Base-by-base conservation (phyloP, 345 rosid genomes). In the Ailanthus altissimus region DNA sequence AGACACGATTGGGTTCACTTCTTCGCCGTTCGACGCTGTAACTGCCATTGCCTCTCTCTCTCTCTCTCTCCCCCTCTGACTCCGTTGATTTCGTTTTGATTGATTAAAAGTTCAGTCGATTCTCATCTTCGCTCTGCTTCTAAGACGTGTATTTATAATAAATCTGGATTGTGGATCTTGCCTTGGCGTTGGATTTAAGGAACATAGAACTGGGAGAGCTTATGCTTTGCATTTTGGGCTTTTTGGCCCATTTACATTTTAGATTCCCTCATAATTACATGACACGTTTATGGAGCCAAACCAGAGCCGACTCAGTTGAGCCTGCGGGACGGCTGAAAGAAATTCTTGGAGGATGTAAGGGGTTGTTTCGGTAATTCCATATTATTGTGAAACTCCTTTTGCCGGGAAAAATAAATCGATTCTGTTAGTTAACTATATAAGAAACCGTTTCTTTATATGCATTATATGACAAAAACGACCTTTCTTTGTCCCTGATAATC, bases 1-100 rank as follows among this genome's bases (percentile, higher is more conserved):
- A 73, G 87, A 73, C 65, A 86, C 90, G 20, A 91, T 78, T 25
- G 81, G 36, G 80, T 21, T 81, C 32, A 65, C 79, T 51, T 71
- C 78, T 70, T 78, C 86, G 38, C 49, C 72, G 64, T 79, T 46
- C 32, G 64, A 7, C 54, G 68, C 78, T 50, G 64, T 77, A 38
- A 75, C 72, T n/a, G 82, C 83, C 92, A 88, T 90, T 20, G 25
- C 60, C 50, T 43, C 58, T n/a, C 28, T 49, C 61, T 79, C 46
- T 6, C 46, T 73, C n/a, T n/a, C n/a, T n/a, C n/a, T n/a, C n/a
- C 60, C 50, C 36, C 58, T n/a, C 28, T 49, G 56, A 77, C 46
- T 6, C 46, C 68, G 38, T 42, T n/a, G 62, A 6, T 56, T 46
- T 12, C 15, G 5, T 23, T 45, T 58, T 2, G 18, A 2, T n/a